These are phyloP conservation scores for Pelargonium myrrhifolium DNA, from an alignment of 441 rosid species.

Conservation along the genomic window DNA sequence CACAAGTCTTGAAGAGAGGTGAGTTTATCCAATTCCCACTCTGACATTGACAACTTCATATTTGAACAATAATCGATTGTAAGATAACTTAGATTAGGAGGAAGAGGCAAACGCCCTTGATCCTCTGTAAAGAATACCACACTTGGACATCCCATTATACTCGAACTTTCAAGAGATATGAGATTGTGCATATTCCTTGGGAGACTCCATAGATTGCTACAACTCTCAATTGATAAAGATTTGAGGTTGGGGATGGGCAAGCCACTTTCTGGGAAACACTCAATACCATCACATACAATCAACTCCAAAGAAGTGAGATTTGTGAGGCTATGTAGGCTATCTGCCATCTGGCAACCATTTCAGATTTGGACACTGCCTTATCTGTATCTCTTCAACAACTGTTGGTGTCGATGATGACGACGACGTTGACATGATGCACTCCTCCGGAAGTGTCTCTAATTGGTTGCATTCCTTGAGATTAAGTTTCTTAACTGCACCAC, in stretches of 20 bases:
- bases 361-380: too few relatives aligned
- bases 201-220: neutral
- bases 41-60: neutral
- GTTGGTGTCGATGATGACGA: too few relatives aligned
- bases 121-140: slow-evolving; percentile 20
- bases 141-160: slow-evolving; percentile 18
- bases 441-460: slow-evolving; percentile 18
- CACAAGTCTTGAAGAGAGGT: neutral
- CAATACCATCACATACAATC: neutral
- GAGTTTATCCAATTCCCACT: neutral
- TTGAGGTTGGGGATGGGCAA: neutral
- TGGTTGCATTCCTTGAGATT: slow-evolving; percentile 7
- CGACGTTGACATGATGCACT: neutral
- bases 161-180: slow-evolving; percentile 17
- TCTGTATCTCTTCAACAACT: too few relatives aligned
- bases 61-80: neutral
- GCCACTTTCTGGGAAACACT: neutral
- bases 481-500: neutral
- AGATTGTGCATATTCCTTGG: neutral
- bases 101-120: slow-evolving; percentile 19
- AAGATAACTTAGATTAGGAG: slow-evolving; percentile 1
- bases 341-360: neutral
- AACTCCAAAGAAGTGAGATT: neutral
- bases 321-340: neutral
- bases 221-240: neutral